Evolutionary conservation across 164 flowering plant species (phyloP).

Genomic region (Berberis thunbergii): DNA sequence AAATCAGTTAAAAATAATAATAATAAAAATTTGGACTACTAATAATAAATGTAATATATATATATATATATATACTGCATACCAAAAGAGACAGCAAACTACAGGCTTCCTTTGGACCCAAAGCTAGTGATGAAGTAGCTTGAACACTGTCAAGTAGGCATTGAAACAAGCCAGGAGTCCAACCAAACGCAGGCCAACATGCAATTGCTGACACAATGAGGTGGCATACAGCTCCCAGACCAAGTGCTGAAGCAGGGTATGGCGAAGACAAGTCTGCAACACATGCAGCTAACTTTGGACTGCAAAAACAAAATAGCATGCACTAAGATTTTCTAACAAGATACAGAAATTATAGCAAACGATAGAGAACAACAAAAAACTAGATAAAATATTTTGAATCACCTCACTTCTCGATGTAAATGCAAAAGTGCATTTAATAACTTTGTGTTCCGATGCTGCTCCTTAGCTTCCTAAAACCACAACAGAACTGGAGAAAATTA

Average conservation of each 20-base stretch:
- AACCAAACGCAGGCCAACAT: slow-evolving; percentile 84
- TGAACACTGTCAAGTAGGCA: slow-evolving; percentile 67
- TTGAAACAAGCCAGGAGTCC: slow-evolving; percentile 86
- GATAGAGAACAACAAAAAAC: neutral
- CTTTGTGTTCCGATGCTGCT: slow-evolving; percentile 87
- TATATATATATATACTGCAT: slow-evolving; percentile 12
- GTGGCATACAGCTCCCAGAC: slow-evolving; percentile 80
- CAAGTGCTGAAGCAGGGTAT: slow-evolving; percentile 71
- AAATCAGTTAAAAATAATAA: neutral
- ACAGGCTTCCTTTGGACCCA: slow-evolving; percentile 98
- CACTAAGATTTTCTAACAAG: slow-evolving; percentile 3
- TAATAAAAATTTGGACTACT: too few species aligned
- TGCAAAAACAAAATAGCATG: slow-evolving; percentile 26
- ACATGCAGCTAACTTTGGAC: slow-evolving; percentile 91
- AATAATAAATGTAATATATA: too few species aligned
- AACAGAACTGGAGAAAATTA: neutral
- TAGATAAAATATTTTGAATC: slow-evolving; percentile 6
- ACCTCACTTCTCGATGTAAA: slow-evolving; percentile 95
- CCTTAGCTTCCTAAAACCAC: slow-evolving; percentile 58
- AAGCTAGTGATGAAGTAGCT: slow-evolving; percentile 52
- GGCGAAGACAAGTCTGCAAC: slow-evolving; percentile 63
- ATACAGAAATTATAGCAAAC: neutral
- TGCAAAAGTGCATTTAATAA: slow-evolving; percentile 71
- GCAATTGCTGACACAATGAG: slow-evolving; percentile 86
- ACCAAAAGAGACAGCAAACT: slow-evolving; percentile 83